These are phyloP conservation scores for Capronia epimyces DNA, from an alignment of 2,329 filamentous ascomycete species.

Conservation along the genomic window DNA sequence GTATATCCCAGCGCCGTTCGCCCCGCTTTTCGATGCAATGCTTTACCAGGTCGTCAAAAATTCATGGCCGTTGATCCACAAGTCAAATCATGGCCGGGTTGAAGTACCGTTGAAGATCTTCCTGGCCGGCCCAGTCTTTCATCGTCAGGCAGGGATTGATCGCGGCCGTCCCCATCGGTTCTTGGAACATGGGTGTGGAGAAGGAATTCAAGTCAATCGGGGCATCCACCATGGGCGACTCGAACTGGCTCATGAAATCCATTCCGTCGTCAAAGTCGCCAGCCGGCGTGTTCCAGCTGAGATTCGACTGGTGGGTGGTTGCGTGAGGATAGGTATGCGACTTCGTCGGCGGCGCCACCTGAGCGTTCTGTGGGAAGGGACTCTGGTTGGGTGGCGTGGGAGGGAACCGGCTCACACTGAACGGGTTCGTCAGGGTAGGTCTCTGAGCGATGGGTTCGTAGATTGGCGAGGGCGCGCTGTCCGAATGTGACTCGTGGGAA, in stretches of 20 bases:
- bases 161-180: constrained; percentile 20
- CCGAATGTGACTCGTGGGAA: constrained; percentile 55
- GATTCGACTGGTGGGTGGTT: constrained; percentile 19
- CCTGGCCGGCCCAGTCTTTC: constrained; percentile 27
- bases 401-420: constrained; percentile 31
- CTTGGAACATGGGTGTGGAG: constrained; percentile 20
- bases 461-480: constrained; percentile 47
- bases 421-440: constrained; percentile 22
- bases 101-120: constrained; percentile 26
- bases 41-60: too few species aligned
- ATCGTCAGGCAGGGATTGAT: constrained; percentile 29
- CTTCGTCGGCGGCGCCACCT: constrained; percentile 13
- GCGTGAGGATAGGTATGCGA: constrained; percentile 21
- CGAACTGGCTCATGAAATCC: constrained; percentile 29
- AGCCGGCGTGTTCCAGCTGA: constrained; percentile 24
- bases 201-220: constrained; percentile 17
- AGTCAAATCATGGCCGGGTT: constrained; percentile 23
- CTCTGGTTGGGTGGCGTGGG: constrained; percentile 41
- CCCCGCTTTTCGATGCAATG: too few species aligned
- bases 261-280: constrained; percentile 26
- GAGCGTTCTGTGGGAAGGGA: constrained; percentile 31
- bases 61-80: too few species aligned
- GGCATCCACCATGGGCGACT: constrained; percentile 22
- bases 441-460: constrained; percentile 24
- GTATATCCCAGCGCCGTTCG: too few species aligned